phyloP scores from a whole-genome alignment of 352 stramenopile genomes.

The Globisporangium spinosum region DNA sequence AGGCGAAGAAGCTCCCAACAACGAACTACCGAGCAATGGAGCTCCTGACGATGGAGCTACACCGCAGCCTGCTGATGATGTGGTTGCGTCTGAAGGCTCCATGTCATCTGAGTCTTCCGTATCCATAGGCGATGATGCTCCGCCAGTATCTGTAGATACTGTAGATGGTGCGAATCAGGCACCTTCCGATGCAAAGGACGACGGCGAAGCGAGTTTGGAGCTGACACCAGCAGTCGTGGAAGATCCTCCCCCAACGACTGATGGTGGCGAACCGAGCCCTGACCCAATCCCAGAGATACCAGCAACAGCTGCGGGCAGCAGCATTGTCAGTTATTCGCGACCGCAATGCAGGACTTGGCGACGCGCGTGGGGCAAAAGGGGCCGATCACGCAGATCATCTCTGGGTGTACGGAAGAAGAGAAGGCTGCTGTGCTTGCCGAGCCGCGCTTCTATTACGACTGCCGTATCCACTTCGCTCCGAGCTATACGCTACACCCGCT shows the following conservation, averaged over 20 bases:
- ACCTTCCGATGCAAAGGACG: too few species aligned
- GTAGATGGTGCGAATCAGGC: too few species aligned
- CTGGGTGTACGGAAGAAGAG: conserved; percentile 19
- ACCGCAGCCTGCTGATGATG: background rate
- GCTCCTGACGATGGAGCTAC: background rate
- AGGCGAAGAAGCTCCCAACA: background rate
- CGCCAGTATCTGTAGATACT: too few species aligned
- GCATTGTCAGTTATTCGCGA: conserved; percentile 20
- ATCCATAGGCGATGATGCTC: background rate
- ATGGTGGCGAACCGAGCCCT: background rate
- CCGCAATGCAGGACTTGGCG: conserved; percentile 23
- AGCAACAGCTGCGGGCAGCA: conserved; percentile 23
- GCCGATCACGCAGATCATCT: conserved; percentile 32
- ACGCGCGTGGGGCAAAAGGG: conserved; percentile 20
- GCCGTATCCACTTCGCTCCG: conserved; percentile 25
- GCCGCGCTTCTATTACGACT: conserved; percentile 28
- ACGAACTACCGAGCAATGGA: too few species aligned
- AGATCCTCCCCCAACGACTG: background rate
- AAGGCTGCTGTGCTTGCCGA: conserved; percentile 10
- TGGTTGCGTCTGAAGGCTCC: background rate
- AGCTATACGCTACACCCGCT: conserved; percentile 18
- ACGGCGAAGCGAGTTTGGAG: background rate
- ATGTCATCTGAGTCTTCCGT: background rate
- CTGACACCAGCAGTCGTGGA: background rate
- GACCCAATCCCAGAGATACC: background rate